phyloP scores from a whole-genome alignment of 2,329 filamentous ascomycete species.

The Teratosphaeria epicoccoides region DNA sequence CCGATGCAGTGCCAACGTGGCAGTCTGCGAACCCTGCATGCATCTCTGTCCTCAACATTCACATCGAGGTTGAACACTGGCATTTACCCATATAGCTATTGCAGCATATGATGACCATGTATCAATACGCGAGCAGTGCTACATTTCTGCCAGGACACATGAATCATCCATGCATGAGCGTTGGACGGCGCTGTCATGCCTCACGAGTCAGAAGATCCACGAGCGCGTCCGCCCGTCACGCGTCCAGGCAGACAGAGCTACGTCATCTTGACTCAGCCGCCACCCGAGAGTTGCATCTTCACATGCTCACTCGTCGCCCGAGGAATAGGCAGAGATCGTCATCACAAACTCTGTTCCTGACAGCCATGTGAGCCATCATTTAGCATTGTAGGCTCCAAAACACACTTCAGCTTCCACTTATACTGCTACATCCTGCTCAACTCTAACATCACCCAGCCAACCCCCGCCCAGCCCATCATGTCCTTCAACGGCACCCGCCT shows the following conservation, averaged over 20 bases:
- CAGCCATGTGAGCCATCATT: too few relatives aligned
- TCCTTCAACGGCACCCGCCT: conserved; percentile 10
- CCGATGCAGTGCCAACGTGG: not conserved
- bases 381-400: too few relatives aligned
- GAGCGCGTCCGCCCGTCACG: too few relatives aligned
- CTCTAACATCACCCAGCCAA: not conserved
- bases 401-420: not conserved
- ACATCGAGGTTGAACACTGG: not conserved
- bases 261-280: not conserved
- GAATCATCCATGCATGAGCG: too few relatives aligned
- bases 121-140: too few relatives aligned
- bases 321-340: not conserved
- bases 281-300: not conserved
- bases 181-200: too few relatives aligned
- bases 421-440: not conserved
- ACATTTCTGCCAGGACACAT: too few relatives aligned
- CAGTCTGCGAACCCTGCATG: not conserved
- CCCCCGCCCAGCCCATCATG: conserved; percentile 3
- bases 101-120: too few relatives aligned
- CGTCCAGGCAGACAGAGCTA: too few relatives aligned
- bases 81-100: too few relatives aligned
- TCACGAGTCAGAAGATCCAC: too few relatives aligned
- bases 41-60: not conserved
- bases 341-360: not conserved
- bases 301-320: not conserved